Conservation (phyloP, 2,329 filamentous ascomycete genomes). For the Verticillium nubilum region DNA sequence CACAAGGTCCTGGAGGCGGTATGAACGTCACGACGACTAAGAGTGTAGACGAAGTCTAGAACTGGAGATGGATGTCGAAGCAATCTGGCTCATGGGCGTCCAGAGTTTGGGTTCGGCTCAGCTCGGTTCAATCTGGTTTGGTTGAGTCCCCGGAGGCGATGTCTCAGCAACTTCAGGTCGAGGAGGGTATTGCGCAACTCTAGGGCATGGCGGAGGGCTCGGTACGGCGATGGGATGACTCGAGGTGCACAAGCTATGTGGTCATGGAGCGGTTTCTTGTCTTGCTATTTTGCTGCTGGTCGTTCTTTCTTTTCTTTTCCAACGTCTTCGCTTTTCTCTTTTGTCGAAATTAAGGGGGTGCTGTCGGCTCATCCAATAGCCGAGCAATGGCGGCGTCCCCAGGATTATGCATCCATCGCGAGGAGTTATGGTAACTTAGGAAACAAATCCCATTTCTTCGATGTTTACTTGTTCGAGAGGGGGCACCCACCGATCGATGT, state of each 20-base stretch:
- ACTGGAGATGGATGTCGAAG: constrained; percentile 2
- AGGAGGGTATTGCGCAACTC: not conserved
- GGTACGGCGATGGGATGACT: not conserved
- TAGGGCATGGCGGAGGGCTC: not conserved
- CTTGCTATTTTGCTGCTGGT: not conserved
- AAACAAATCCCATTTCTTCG: not conserved
- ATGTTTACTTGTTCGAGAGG: not conserved
- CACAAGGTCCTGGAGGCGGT: not conserved
- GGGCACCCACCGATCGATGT: not conserved
- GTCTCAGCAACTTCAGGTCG: not conserved
- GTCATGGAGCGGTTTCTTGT: not conserved
- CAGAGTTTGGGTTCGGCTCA: not conserved
- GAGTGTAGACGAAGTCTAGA: not conserved
- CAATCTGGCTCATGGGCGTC: constrained; percentile 5
- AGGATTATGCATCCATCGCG: not conserved
- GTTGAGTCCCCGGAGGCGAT: not conserved
- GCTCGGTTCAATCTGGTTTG: not conserved
- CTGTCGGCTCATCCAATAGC: not conserved
- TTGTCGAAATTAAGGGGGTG: not conserved
- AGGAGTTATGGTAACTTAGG: not conserved
- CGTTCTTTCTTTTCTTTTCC: not conserved
- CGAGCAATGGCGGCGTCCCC: not conserved
- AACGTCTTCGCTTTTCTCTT: not conserved
- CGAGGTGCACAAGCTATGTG: not conserved
- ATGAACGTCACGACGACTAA: not conserved